A percentile compares a stretch with the other conserved stretches of the same genome.
Conservation (phyloP, 2,329 filamentous ascomycete species). For the Hypoxylon sp. region DNA sequence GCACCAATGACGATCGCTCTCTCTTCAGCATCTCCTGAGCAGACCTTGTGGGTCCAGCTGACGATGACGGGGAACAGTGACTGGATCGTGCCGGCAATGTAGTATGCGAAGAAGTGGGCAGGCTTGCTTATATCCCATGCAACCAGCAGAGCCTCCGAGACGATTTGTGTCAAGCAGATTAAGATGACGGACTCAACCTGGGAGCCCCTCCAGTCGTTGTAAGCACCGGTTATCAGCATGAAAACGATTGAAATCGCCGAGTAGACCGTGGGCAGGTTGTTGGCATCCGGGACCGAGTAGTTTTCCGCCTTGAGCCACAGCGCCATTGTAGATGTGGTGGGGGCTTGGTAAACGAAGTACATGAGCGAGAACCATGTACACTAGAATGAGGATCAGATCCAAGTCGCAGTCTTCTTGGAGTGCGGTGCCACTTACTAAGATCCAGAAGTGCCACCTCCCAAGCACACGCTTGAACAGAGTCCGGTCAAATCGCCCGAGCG, state of each 20-base stretch:
- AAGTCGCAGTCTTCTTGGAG: no score
- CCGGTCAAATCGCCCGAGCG: slow-evolving; percentile 35
- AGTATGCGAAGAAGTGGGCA: slow-evolving; percentile 41
- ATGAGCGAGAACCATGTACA: slow-evolving; percentile 43
- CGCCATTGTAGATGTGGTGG: slow-evolving; percentile 41
- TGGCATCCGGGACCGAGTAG: slow-evolving; percentile 42
- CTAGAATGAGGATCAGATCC: slow-evolving; percentile 15
- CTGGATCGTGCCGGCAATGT: slow-evolving; percentile 41
- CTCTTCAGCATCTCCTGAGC: slow-evolving; percentile 46
- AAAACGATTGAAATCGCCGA: slow-evolving; percentile 50
- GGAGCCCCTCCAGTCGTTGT: slow-evolving; percentile 40
- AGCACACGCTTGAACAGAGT: slow-evolving; percentile 39
- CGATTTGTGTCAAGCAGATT: slow-evolving; percentile 39
- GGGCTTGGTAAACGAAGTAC: slow-evolving; percentile 43
- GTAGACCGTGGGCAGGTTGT: slow-evolving; percentile 47
- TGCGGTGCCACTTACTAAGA: slow-evolving; percentile 19
- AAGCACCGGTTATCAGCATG: slow-evolving; percentile 42
- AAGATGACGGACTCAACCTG: slow-evolving; percentile 36
- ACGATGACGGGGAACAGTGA: slow-evolving; percentile 42
- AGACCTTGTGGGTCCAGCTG: slow-evolving; percentile 48
- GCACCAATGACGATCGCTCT: slow-evolving; percentile 45
- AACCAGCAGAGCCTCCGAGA: slow-evolving; percentile 37
- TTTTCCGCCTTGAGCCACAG: slow-evolving; percentile 42
- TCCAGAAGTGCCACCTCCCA: slow-evolving; percentile 43
- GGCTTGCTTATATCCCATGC: slow-evolving; percentile 37